Evolutionary conservation across 805 yeast genomes (phyloP).

Genomic region (Candida palmyrensis): DNA sequence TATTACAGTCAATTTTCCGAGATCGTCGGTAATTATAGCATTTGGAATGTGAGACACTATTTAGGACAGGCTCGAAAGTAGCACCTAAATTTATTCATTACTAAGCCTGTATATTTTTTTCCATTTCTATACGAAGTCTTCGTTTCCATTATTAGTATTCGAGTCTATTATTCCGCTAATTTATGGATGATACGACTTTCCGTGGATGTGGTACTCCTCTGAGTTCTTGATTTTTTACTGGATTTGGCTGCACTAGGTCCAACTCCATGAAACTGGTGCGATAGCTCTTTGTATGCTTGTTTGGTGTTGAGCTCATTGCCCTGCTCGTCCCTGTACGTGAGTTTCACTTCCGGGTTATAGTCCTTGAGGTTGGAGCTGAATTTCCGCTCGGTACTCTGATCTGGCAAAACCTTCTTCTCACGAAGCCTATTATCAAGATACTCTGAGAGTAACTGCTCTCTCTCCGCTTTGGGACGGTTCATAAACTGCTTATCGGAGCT

Average conservation of each 20-base stretch:
- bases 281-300: slow-evolving; percentile 71
- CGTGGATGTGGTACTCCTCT: slow-evolving; percentile 1
- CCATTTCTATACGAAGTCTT: no score
- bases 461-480: slow-evolving; percentile 23
- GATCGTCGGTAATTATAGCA: no score
- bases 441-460: slow-evolving; percentile 19
- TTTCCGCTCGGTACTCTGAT: neutral
- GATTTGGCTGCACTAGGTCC: slow-evolving; percentile 16
- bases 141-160: no score
- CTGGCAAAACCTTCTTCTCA: slow-evolving; percentile 19
- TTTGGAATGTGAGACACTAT: no score
- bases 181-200: no score
- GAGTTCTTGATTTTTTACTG: slow-evolving; percentile 3
- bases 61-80: no score
- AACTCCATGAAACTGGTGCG: slow-evolving; percentile 74
- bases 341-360: slow-evolving; percentile 45
- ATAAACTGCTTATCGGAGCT: slow-evolving; percentile 19
- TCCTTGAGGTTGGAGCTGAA: slow-evolving; percentile 10
- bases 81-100: no score
- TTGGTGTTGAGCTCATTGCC: slow-evolving; percentile 59
- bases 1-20: no score
- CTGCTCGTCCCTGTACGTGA: slow-evolving; percentile 58
- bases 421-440: slow-evolving; percentile 25
- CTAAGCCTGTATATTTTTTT: no score
- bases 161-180: no score